Conservation (phyloP, 768 basidiomycete species). For the Phanerodontia chrysosporium region DNA sequence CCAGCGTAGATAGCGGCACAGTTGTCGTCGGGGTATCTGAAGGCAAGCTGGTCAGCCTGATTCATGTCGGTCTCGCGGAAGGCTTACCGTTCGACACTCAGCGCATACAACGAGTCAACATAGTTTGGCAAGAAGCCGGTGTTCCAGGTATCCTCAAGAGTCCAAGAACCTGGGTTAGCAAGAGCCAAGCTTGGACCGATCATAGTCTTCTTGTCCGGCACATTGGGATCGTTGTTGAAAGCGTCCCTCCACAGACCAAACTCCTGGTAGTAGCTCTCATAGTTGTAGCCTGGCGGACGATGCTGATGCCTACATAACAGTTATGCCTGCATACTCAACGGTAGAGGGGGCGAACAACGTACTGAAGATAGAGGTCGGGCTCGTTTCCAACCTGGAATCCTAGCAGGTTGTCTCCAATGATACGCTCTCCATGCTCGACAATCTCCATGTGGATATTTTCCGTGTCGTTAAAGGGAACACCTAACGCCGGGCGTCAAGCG, state of each 20-base stretch:
- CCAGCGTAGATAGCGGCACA: conserved; percentile 47
- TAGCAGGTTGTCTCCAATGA: conserved; percentile 62
- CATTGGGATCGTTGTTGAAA: conserved; percentile 34
- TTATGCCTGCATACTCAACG: neutral
- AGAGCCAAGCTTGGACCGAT: conserved; percentile 58
- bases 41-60: neutral
- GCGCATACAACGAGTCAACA: conserved; percentile 35
- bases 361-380: conserved; percentile 63
- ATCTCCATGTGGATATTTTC: conserved; percentile 47
- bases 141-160: conserved; percentile 46
- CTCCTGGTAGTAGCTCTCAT: conserved; percentile 46
- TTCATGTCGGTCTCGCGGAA: neutral
- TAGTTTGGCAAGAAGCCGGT: conserved; percentile 47
- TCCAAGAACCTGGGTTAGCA: conserved; percentile 30
- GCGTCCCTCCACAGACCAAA: conserved; percentile 45
- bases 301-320: conserved; percentile 29
- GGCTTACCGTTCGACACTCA: conserved; percentile 53
- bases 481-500: conserved; percentile 18
- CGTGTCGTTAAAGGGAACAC: conserved; percentile 66
- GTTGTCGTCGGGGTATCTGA: conserved; percentile 59
- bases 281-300: conserved; percentile 30
- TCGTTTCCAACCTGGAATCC: conserved; percentile 75
- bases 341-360: neutral
- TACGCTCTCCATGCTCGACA: conserved; percentile 52
- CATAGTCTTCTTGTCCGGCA: conserved; percentile 43